Percentiles rank a stretch among this genome's conserved stretches.
These are phyloP conservation scores for Phytophthora ohioensis DNA, from an alignment of 352 stramenopile genomes.

Conservation along the genomic window DNA sequence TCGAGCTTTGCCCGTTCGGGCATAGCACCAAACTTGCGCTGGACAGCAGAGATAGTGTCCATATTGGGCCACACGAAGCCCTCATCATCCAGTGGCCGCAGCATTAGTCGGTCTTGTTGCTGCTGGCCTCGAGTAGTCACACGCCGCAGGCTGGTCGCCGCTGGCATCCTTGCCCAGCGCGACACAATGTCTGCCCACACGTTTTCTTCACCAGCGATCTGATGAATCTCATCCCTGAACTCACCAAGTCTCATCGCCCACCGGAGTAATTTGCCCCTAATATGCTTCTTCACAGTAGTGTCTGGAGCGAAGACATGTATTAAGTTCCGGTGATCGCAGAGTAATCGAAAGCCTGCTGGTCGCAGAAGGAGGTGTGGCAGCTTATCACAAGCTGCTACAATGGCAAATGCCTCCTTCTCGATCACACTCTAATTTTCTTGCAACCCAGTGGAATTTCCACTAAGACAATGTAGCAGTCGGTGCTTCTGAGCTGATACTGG, in stretches of 20 bases:
- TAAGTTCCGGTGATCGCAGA: neutral
- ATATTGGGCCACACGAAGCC: neutral
- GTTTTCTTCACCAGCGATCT: neutral
- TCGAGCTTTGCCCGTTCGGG: neutral
- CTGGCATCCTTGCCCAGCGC: neutral
- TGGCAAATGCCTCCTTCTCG: neutral
- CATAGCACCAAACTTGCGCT: neutral
- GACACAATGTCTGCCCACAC: neutral
- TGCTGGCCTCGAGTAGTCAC: neutral
- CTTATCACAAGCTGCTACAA: neutral
- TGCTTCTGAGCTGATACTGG: neutral
- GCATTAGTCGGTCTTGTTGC: neutral
- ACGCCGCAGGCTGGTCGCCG: neutral
- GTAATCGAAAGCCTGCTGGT: neutral
- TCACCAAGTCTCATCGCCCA: neutral
- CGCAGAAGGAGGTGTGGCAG: neutral
- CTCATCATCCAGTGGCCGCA: neutral
- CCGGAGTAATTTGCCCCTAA: neutral
- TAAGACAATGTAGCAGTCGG: neutral
- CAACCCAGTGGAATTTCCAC: neutral
- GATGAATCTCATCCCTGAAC: neutral
- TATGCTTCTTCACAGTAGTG: neutral
- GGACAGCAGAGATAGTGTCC: neutral
- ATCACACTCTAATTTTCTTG: neutral
- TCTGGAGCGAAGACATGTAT: neutral